Base-by-base conservation (phyloP, 148 eudicot genomes). In the Drosera capensis region DNA sequence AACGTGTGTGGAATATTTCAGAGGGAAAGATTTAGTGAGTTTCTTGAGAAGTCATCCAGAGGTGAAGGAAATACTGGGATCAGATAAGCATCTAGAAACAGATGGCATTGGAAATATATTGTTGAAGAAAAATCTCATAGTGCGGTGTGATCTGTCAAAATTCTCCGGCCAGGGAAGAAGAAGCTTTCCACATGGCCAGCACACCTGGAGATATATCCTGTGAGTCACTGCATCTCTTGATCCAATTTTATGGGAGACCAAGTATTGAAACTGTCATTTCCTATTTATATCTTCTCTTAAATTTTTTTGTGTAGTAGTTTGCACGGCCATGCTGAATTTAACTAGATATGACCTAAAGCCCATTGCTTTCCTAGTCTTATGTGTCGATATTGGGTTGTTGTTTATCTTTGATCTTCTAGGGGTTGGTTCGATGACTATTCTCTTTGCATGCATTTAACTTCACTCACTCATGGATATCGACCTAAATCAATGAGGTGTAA, bases 141-240 rank as follows among this genome's bases (percentile, higher is more conserved):
- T 81, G 43, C 84, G 99, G 37, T 90, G 99, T 66, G 99, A 90
- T 45, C 99, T 57, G 85, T 85, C 51, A 90, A 90, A 77, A 90
- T 94, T 56, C 48, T 90, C 51, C 78, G 99, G 43, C 99, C 95
- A 25, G 99, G 99, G 55, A 90, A 90, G 82, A 90, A 62, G 64
- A 90, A 90, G 66, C 63, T 90, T 53, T 90, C 99, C 34, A 85
- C 99, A 28, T 90, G 95, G 95, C 99, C 99, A 23, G 99, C 99
- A 37, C 93, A 90, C 68, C 65, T 90, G 68, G 99, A 90, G 68
- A 70, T 90, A 25, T 90, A 41, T 58, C 81, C 78, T 53, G 99
- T 90, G 58, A 71, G 92, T 19, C 13, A 13, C 38, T 34, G 3
- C 14, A 13, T 34, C 38, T 28, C 31, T 9, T 34, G 38, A 34